These are phyloP conservation scores for Fagus sylvatica DNA, from an alignment of 306 rosid genomes.

Conservation along the genomic window DNA sequence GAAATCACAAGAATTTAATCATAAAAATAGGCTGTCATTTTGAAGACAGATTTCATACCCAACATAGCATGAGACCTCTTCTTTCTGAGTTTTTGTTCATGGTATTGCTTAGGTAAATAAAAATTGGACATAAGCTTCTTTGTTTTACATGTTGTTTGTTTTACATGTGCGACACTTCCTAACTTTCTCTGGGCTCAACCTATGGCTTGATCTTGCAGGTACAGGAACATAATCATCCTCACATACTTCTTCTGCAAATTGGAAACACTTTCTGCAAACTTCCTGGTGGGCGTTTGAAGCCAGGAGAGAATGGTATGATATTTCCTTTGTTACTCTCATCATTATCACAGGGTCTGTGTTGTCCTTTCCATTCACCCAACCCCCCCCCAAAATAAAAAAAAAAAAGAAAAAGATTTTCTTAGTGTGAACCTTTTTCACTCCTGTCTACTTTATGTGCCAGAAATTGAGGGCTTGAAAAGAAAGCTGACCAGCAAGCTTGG, in stretches of 20 bases:
- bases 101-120: neutral
- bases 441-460: constrained; percentile 37
- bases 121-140: constrained; percentile 10
- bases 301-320: constrained; percentile 91
- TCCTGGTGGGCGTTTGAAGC: constrained; percentile 98
- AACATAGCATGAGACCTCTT: neutral
- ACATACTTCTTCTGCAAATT: constrained; percentile 94
- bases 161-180: neutral
- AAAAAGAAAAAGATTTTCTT: neutral
- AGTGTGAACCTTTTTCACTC: neutral
- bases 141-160: neutral
- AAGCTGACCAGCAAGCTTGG: constrained; percentile 98
- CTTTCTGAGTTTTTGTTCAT: neutral
- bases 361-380: neutral
- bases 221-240: constrained; percentile 99
- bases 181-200: constrained; percentile 17
- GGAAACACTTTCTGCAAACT: constrained; percentile 99
- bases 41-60: neutral
- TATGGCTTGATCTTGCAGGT: constrained; percentile 54
- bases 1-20: neutral
- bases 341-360: neutral
- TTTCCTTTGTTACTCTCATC: neutral
- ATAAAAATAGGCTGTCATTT: neutral
- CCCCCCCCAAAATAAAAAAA: neutral
- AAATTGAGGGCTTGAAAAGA: constrained; percentile 91